Evolutionary conservation across 345 rosid species (phyloP), one percentile per base, ranked within the genome.

Genomic region (Trapa incisa): DNA sequence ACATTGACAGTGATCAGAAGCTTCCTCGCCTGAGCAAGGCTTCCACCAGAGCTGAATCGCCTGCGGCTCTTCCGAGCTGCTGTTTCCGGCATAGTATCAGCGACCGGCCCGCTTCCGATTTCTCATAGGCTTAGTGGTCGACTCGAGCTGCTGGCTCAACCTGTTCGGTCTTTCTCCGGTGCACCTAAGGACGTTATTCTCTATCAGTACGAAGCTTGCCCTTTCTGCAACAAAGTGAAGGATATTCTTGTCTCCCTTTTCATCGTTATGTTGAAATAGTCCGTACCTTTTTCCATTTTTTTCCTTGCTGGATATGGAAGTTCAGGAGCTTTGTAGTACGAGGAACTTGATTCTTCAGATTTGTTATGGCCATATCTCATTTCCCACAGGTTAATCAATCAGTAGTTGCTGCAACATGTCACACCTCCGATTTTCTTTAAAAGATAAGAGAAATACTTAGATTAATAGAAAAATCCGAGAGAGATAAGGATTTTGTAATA

Each of bases 131-230:
- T 80, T 13, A 66, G 57, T 48, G 70, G 66, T 67, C 72, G 72
- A 14, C 76, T 73, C 16, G 77, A 74, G 32, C 42, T 75, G 5
- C 56, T 74, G 10, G 68, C 69, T 11, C 77, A 85, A 16, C 77
- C 80, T 62, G 65, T 74, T 48, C 67, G 80, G 67, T 75, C 83
- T 68, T 81, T 85, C 69, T 85, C 94, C 12, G 80, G 70, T 0
- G 85, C 82, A 3, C 89, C 86, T 43, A 82, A 77, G 33, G 95
- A 94, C 43, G 88, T 91, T 12, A 86, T 91, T 65, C 85, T 91
- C 9, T 94, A 94, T 77, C 99, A 94, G 83, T 94, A 89, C 70
- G 95, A 91, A 71, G 97, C 99, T 65, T 94, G 96, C 74, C 96
- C 97, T 73, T 94, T 94, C 75, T 89, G 97, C 81, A 94, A 94